Evolutionary conservation across 495 filamentous ascomycete genomes (phyloP), one percentile per base, ranked within the genome.

Genomic region (Xylaria palmicola): DNA sequence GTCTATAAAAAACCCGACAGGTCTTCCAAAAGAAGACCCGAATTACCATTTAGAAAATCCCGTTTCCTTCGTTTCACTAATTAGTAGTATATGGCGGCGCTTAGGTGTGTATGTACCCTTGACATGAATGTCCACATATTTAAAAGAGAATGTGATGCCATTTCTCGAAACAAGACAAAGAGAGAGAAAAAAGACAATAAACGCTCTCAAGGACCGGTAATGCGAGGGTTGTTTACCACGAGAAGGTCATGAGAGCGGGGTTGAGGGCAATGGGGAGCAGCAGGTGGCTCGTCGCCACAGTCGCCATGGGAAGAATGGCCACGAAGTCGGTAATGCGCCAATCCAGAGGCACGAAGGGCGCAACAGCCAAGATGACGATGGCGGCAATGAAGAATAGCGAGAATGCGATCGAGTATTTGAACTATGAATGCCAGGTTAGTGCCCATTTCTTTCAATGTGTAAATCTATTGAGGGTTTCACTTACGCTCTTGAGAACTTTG

Each of bases 211-310:
- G 29, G 27, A 6, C 29, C 13, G 44, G 44, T 27, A 48, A 48
- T 6, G 4, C 6, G 22, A 22, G 17, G 30, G 6, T 9, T 50
- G 17, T 59, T 74, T 78, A 91, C 85, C 86, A 91, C 36, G 87
- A 88, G 73, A 92, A 92, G 3, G 87, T 89, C 89, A 92, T 92
- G 66, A 92, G 75, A 27, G 88, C 88, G 3, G 89, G 89, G 68
- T 92, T 92, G 47, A 92, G 77, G 19, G 82, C 87, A 57, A 92
- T 81, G 7, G 89, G 89, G 56, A 92, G 69, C 50, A 92, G 71
- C 60, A 91, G 77, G 68, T 92, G 89, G 62, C 85, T 88, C 1
- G 72, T 79, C 24, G 85, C 79, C 13, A 91, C 85, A 0, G 89
- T 91, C 1, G 86, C 83, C 87, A 92, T 88, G 45, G 89, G 89